A percentile compares a stretch with the other conserved stretches of the same genome.
phyloP scores from a whole-genome alignment of 345 rosid species.

The Atalantia buxifolia region DNA sequence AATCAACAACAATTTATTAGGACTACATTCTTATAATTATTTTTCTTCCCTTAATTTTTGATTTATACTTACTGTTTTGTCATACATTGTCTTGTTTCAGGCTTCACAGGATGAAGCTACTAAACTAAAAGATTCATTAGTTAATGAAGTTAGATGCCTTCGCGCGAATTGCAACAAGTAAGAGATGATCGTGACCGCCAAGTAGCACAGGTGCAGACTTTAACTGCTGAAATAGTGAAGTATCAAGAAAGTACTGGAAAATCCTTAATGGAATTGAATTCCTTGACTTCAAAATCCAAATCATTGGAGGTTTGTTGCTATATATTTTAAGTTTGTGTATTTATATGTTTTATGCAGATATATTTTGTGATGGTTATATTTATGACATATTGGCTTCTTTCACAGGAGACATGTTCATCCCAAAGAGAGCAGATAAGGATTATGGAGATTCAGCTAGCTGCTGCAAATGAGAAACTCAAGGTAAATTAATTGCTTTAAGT shows the following conservation, averaged over 20 bases:
- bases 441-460: conserved; percentile 55
- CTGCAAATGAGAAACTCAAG: conserved; percentile 81
- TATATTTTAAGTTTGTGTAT: too few relatives aligned
- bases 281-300: conserved; percentile 51
- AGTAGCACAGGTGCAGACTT: conserved; percentile 47
- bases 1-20: background rate
- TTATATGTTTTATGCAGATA: background rate
- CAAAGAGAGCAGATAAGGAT: conserved; percentile 66
- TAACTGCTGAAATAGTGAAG: conserved; percentile 53
- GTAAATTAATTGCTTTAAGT: conserved; percentile 27
- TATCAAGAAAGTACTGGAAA: conserved; percentile 73
- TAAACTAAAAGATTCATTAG: conserved; percentile 58
- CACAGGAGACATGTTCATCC: conserved; percentile 76
- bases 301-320: conserved; percentile 67
- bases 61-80: background rate
- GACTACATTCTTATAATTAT: background rate
- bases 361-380: background rate
- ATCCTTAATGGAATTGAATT: conserved; percentile 62
- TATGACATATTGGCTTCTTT: conserved; percentile 3
- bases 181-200: conserved; percentile 90
- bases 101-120: conserved; percentile 72
- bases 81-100: conserved; percentile 30
- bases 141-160: conserved; percentile 61
- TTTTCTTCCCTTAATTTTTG: background rate
- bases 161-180: conserved; percentile 78